Base-by-base conservation (phyloP, 169 alveolate species). In the Plasmodium relictum region DNA sequence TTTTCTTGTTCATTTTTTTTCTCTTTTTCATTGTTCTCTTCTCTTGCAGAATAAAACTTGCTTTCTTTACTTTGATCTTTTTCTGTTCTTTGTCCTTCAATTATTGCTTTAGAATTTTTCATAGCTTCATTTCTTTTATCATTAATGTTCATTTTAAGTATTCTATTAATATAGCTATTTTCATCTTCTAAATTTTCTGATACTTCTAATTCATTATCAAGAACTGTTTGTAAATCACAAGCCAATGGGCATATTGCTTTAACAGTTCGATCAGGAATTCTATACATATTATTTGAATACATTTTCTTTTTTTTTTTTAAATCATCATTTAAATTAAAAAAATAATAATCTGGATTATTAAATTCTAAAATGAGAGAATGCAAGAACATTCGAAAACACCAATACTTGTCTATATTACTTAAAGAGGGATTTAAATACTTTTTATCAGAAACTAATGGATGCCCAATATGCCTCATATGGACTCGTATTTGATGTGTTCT, bases 401-500 rank as follows among this genome's bases (percentile, higher is more conserved):
- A 93, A 26, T 44, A 73, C 6, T 93, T 78, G 48, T 93, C 95
- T 5, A 88, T 62, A 68, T 85, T 78, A 22, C 94, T 80, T 22
- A 78, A 63, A 18, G 88, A 87, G 2, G 88, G 42, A 71, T 93
- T 86, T 58, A 88, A 91, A 76, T 93, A 93, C 74, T 93, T 93
- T 26, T 85, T 73, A 50, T 93, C 95, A 7, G 94, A 88, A 10
- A 93, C 94, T 20, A 93, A 52, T 7, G 95, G 95, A 42, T 93
- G 95, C 6, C 95, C 95, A 8, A 93, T 73, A 72, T 93, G 95
- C 6, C 92, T 92, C 92, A 93, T 85, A 90, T 93, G 95, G 0
- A 93, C 95, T 26, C 95, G 80, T 39, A 93, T 93, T 73, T 93
- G 95, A 61, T 93, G 95, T 1, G 95, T 93, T 63, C 95, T 52